phyloP scores from a whole-genome alignment of 768 basidiomycete species.

The Hydnomerulius pinastri region DNA sequence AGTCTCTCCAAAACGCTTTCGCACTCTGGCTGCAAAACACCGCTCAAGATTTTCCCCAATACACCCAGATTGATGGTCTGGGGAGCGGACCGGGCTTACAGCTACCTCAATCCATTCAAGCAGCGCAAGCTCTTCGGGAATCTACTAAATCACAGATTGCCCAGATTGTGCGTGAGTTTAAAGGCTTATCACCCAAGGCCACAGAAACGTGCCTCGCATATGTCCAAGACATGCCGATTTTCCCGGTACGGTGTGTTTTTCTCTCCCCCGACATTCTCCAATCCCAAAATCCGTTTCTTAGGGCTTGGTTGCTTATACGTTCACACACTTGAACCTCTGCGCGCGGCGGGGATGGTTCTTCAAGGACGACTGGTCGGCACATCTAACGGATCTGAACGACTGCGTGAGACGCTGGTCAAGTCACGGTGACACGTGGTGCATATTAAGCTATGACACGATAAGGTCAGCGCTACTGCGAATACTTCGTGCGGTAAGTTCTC shows the following conservation, averaged over 20 bases:
- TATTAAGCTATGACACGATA: constrained; percentile 13
- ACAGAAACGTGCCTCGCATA: constrained; percentile 14
- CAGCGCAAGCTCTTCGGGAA: constrained; percentile 12
- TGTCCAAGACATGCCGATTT: constrained; percentile 18
- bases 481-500: constrained; percentile 16
- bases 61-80: constrained; percentile 24
- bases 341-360: constrained; percentile 10
- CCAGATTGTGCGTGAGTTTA: constrained; percentile 20
- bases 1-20: constrained; percentile 13
- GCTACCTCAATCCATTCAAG: neutral
- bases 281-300: constrained; percentile 2
- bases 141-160: constrained; percentile 14
- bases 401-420: constrained; percentile 10
- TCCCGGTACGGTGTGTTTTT: constrained; percentile 21
- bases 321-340: constrained; percentile 26
- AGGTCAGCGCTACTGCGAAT: constrained; percentile 14
- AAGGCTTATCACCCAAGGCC: constrained; percentile 6
- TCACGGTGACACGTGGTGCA: constrained; percentile 5
- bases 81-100: neutral
- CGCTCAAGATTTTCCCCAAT: neutral
- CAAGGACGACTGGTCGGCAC: constrained; percentile 8
- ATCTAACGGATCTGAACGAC: constrained; percentile 9
- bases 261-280: constrained; percentile 2
- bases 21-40: constrained; percentile 11
- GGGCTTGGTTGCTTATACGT: constrained; percentile 31